These are phyloP conservation scores for Serpula lacrymans DNA, from an alignment of 768 basidiomycete genomes.

Conservation along the genomic window DNA sequence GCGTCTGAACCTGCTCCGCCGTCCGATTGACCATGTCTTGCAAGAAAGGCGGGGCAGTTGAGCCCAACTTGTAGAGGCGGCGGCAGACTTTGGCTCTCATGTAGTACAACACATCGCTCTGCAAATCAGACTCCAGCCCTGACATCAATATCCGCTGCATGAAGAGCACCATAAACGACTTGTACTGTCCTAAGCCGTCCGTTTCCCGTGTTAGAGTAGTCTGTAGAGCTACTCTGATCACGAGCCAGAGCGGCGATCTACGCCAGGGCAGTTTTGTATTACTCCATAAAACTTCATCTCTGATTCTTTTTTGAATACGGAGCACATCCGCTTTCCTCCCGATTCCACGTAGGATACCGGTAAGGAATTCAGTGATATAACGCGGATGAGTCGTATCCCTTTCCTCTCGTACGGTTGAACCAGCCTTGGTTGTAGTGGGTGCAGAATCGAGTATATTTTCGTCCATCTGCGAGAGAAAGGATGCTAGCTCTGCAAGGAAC, in stretches of 20 bases:
- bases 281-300: conserved; percentile 45
- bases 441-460: conserved; percentile 29
- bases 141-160: conserved; percentile 14
- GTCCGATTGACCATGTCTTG: not conserved
- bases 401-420: conserved; percentile 30
- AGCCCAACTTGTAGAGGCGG: conserved; percentile 34
- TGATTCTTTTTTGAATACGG: conserved; percentile 39
- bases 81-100: conserved; percentile 36
- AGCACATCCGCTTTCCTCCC: conserved; percentile 24
- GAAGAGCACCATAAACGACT: conserved; percentile 32
- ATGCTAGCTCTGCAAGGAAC: conserved; percentile 30
- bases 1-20: conserved; percentile 10
- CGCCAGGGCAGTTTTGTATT: conserved; percentile 42
- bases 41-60: not conserved
- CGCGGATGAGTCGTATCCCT: conserved; percentile 41
- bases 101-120: conserved; percentile 33
- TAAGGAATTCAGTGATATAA: conserved; percentile 47
- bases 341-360: conserved; percentile 42
- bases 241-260: conserved; percentile 47
- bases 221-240: conserved; percentile 45
- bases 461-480: conserved; percentile 31
- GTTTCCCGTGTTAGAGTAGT: conserved; percentile 24
- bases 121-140: conserved; percentile 1
- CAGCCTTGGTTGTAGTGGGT: conserved; percentile 36
- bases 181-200: conserved; percentile 20